Percentiles rank a stretch among this genome's conserved stretches.
These are phyloP conservation scores for Cladosporium austrohemisphaericum DNA, from an alignment of 2,329 filamentous ascomycete genomes.

Conservation along the genomic window DNA sequence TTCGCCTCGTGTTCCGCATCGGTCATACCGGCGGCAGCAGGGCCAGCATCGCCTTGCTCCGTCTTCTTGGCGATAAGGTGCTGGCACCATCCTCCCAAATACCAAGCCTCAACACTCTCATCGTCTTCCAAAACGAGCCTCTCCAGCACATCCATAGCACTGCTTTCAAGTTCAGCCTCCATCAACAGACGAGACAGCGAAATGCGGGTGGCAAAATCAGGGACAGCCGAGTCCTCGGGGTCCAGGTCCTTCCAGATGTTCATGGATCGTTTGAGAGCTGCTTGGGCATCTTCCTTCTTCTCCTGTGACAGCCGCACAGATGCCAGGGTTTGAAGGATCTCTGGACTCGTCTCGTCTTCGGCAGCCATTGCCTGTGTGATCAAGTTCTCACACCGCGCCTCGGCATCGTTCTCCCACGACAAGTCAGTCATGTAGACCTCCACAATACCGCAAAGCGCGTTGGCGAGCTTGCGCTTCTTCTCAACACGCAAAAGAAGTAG, in stretches of 20 bases:
- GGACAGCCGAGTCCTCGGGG: constrained; percentile 67
- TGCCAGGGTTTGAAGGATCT: constrained; percentile 92
- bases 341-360: constrained; percentile 68
- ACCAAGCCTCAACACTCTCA: constrained; percentile 92
- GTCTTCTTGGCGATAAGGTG: constrained; percentile 73
- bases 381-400: constrained; percentile 79
- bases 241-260: constrained; percentile 77
- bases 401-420: constrained; percentile 78
- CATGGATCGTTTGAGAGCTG: constrained; percentile 74
- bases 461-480: constrained; percentile 77
- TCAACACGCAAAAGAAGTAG: constrained; percentile 53
- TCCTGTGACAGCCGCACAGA: constrained; percentile 89
- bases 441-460: constrained; percentile 87
- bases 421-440: constrained; percentile 98
- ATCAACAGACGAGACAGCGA: constrained; percentile 81
- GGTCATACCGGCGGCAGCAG: constrained; percentile 18
- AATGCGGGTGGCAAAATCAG: constrained; percentile 82
- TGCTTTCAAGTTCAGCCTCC: constrained; percentile 81
- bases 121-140: constrained; percentile 84
- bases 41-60: constrained; percentile 38
- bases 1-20: constrained; percentile 48
- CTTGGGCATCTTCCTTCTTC: constrained; percentile 71
- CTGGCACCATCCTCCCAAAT: constrained; percentile 90
- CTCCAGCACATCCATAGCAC: constrained; percentile 81
- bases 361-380: constrained; percentile 87